Conservation (phyloP, 2,329 filamentous ascomycete genomes). For the Neofusicoccum laricinum region DNA sequence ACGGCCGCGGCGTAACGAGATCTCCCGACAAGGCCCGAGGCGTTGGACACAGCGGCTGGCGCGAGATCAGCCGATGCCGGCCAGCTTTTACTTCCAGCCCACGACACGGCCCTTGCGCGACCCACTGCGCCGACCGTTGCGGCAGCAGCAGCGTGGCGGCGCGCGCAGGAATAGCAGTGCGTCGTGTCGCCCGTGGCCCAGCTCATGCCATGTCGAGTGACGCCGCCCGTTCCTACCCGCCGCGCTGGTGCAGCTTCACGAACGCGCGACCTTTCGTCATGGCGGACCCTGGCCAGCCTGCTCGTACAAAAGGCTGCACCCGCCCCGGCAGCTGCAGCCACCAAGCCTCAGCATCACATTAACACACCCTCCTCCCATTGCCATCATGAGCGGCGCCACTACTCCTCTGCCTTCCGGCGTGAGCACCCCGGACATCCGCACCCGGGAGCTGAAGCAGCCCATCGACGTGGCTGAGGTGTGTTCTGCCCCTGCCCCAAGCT, state of each 20-base stretch:
- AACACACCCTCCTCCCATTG: neutral
- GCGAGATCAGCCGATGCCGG: constrained; percentile 16
- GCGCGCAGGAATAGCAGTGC: constrained; percentile 7
- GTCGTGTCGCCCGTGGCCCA: neutral
- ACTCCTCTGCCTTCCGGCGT: constrained; percentile 14
- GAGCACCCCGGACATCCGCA: constrained; percentile 35
- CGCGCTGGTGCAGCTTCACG: neutral
- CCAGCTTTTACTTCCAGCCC: constrained; percentile 6
- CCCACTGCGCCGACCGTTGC: neutral
- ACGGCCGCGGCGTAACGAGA: constrained; percentile 10
- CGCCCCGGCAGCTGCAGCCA: neutral
- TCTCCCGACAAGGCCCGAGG: constrained; percentile 6
- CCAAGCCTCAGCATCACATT: neutral
- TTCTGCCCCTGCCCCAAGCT: neutral
- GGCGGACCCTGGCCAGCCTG: neutral
- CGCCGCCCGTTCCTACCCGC: neutral
- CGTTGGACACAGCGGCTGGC: neutral
- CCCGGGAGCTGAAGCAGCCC: constrained; percentile 41
- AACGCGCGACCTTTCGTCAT: constrained; percentile 12
- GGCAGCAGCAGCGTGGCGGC: neutral
- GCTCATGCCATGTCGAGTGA: constrained; percentile 17
- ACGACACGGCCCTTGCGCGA: neutral
- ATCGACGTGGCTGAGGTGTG: constrained; percentile 57
- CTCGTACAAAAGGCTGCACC: constrained; percentile 12
- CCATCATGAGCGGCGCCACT: constrained; percentile 16